These are phyloP conservation scores for Suillus lakei DNA, from an alignment of 768 basidiomycete species.

Conservation along the genomic window DNA sequence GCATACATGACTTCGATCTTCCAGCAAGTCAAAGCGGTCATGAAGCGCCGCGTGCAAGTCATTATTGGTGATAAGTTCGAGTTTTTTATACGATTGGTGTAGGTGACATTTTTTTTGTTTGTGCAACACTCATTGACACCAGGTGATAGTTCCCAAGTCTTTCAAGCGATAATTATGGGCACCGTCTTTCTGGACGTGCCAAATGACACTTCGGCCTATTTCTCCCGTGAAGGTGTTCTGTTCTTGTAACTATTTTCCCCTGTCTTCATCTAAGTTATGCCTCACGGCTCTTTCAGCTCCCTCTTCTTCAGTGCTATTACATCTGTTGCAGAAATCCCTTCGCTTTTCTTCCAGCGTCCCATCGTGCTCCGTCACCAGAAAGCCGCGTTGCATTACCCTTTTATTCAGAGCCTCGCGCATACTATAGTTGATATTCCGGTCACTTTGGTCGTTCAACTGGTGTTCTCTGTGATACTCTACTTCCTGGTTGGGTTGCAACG, in stretches of 20 bases:
- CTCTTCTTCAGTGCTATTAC: conserved; percentile 62
- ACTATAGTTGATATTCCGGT: conserved; percentile 53
- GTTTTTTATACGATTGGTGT: not conserved
- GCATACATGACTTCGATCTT: conserved; percentile 54
- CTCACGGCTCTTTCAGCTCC: conserved; percentile 40
- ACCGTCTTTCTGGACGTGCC: conserved; percentile 51
- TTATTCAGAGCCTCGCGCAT: conserved; percentile 49
- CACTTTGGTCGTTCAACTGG: conserved; percentile 38
- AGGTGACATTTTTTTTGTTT: not conserved
- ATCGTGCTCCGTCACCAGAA: conserved; percentile 48
- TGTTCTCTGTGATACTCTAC: conserved; percentile 53
- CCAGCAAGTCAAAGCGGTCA: conserved; percentile 51
- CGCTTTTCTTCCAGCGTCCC: conserved; percentile 49
- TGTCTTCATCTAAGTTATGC: not conserved
- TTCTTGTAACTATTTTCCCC: conserved; percentile 61
- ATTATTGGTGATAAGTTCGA: conserved; percentile 35
- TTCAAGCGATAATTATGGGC: conserved; percentile 35
- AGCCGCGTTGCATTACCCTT: conserved; percentile 57
- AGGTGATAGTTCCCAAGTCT: conserved; percentile 41
- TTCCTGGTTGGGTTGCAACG: conserved; percentile 64
- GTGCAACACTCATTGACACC: not conserved
- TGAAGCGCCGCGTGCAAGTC: conserved; percentile 50
- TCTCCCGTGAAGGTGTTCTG: conserved; percentile 74
- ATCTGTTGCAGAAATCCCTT: conserved; percentile 60
- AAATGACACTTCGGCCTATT: conserved; percentile 37